Base-by-base conservation (phyloP, 371 early-diverging fungal genomes). In the Mortierella sp. region DNA sequence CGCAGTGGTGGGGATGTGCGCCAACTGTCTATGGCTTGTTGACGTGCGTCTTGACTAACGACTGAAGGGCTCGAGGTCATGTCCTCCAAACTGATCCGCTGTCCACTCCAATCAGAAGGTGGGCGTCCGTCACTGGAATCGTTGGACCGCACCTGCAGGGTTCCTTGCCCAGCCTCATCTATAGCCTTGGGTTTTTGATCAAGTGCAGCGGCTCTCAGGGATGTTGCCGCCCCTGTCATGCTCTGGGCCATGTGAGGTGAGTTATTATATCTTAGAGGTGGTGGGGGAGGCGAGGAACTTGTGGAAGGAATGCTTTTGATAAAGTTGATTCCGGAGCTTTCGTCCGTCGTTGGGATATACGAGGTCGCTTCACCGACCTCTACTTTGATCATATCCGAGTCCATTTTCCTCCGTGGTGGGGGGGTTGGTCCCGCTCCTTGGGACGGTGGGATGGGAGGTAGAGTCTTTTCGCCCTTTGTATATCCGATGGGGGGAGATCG, bases 11-110 rank as follows among this genome's bases (percentile, higher is more conserved):
- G 78, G 2, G 70, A 76, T 9, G 61, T 55, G 13, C 54, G 61
- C 78, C 78, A 76, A 51, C 78, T 76, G 34, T 70, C 51, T 21
- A 59, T 53, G 41, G 78, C 78, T n/a, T 70, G 70, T 42, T 76
- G 78, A 8, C 56, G 70, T 21, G 58, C 46, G 13, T 65, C 66
- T 0, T 45, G 59, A 9, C 45, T 21, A 24, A 47, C 16, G 1
- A 54, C 21, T 14, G 64, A 38, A 13, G 70, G 54, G 14, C 63
- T 48, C 2, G 62, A 57, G 13, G 66, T 48, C 59, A 70, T 69
- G 48, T 69, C 78, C 18, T 70, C 78, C 45, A 74, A 27, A 39
- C 76, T 74, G 51, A 66, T 76, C 18, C 70, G 60, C 18, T 69
- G 43, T 0, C 64, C 62, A 18, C 52, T 61, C 74, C 74, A 67